These are phyloP conservation scores for Cutaneotrichosporon cavernicola DNA, from an alignment of 1,284 basidiomycete species.

Conservation along the genomic window DNA sequence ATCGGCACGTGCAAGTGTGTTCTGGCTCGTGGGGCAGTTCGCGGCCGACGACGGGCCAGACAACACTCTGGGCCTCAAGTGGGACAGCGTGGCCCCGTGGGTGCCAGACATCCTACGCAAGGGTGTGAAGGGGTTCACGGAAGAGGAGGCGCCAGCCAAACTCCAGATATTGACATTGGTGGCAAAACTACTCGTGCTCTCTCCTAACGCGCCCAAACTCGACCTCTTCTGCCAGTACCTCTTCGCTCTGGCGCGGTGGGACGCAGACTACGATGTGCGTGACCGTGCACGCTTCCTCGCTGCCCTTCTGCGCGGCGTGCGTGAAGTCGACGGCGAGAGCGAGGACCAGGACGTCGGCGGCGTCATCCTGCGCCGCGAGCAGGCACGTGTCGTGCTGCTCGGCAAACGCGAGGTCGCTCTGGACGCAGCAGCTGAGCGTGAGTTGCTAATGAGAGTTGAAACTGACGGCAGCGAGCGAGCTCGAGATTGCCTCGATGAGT, in stretches of 20 bases:
- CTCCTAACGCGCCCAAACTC: constrained; percentile 58
- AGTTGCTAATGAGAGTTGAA: constrained; percentile 43
- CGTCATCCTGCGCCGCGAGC: constrained; percentile 75
- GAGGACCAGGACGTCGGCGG: constrained; percentile 60
- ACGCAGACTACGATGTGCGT: constrained; percentile 79
- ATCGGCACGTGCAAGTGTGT: constrained; percentile 74
- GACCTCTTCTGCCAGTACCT: constrained; percentile 66
- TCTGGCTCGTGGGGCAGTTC: constrained; percentile 89
- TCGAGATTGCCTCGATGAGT: constrained; percentile 48
- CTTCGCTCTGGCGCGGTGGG: constrained; percentile 81
- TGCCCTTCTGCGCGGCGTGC: constrained; percentile 64
- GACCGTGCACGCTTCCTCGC: constrained; percentile 78
- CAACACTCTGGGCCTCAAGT: constrained; percentile 35
- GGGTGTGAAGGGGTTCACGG: constrained; percentile 66
- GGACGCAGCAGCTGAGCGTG: constrained; percentile 58
- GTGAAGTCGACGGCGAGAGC: constrained; percentile 11
- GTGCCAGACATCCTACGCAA: constrained; percentile 81
- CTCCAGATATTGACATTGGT: constrained; percentile 78
- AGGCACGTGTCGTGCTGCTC: constrained; percentile 74
- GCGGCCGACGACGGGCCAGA: constrained; percentile 50
- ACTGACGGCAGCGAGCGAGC: constrained; percentile 27
- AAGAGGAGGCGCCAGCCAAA: constrained; percentile 66
- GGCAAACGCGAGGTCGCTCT: constrained; percentile 61
- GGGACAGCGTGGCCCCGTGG: constrained; percentile 63
- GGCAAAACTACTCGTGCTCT: constrained; percentile 73